Evolutionary conservation across 805 yeast species (phyloP).

Genomic region (Candida incommunis): DNA sequence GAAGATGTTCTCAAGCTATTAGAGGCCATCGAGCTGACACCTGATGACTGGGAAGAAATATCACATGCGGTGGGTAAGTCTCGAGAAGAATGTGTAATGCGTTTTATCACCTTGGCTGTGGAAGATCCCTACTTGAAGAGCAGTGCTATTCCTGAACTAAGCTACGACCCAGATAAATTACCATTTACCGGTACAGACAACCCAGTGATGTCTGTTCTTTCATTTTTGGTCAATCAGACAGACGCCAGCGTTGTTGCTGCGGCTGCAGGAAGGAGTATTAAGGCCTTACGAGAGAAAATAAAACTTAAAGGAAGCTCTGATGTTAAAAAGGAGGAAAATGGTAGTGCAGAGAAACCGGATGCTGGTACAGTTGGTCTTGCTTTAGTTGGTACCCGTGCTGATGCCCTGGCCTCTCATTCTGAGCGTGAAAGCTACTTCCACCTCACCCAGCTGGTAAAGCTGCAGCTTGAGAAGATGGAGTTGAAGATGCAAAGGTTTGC

Average conservation of each 20-base stretch:
- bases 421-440: slow-evolving; percentile 36
- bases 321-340: slow-evolving; percentile 37
- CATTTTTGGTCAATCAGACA: slow-evolving; percentile 72
- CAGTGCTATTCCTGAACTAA: slow-evolving; percentile 24
- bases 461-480: slow-evolving; percentile 63
- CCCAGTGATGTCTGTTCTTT: slow-evolving; percentile 86
- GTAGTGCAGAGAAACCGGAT: slow-evolving; percentile 15
- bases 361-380: slow-evolving; percentile 64
- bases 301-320: slow-evolving; percentile 25
- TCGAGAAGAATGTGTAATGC: slow-evolving; percentile 65
- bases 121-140: slow-evolving; percentile 46
- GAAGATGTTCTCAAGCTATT: slow-evolving; percentile 48
- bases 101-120: slow-evolving; percentile 59
- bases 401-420: slow-evolving; percentile 64
- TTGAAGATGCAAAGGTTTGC: slow-evolving; percentile 53
- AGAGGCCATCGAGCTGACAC: slow-evolving; percentile 44
- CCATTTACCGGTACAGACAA: slow-evolving; percentile 81
- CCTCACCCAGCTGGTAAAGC: slow-evolving; percentile 42
- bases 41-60: slow-evolving; percentile 69
- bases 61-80: slow-evolving; percentile 46
- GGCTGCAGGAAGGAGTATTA: slow-evolving; percentile 37
- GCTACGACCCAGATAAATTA: slow-evolving; percentile 59
- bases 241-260: slow-evolving; percentile 79
- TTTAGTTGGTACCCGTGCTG: slow-evolving; percentile 62
- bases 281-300: slow-evolving; percentile 22